Evolutionary conservation across 495 filamentous ascomycete species (phyloP), one percentile per base, ranked within the genome.

Genomic region (Jackrogersella multiformis): DNA sequence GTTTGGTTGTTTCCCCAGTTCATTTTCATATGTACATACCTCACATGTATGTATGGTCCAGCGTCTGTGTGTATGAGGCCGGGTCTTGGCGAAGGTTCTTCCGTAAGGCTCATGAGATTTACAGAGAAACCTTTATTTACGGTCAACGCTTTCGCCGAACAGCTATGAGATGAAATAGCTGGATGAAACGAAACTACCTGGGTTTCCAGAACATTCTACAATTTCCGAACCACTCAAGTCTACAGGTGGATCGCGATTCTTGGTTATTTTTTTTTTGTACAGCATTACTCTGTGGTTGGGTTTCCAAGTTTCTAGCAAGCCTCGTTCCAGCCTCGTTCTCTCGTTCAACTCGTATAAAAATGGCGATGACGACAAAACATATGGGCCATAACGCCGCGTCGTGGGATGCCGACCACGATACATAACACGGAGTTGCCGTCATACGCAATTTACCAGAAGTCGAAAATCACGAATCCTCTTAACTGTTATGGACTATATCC

Each of bases 1-100:
- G n/a, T n/a, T n/a, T n/a, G n/a, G n/a, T n/a, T n/a, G 53, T 63
- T 58, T 63, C 59, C 39, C 65, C 59, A 54, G 59, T 32, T 58
- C 53, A 46, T 21, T 30, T 35, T 51, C 30, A 56, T 48, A 35
- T 46, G 21, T 28, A 18, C 18, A 30, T 39, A 23, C 15, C 24
- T 34, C 24, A 38, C 49, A n/a, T 30, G 4, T 4, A 7, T 7
- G 7, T 30, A 30, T 30, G 26, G 3, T n/a, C n/a, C n/a, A 3
- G 26, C 4, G 26, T 30, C 3, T 30, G 36, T 18, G 18, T 64
- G 12, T n/a, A 9, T 56, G 30, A 18, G 10, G 32, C 39, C n/a
- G 24, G 32, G 34, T 18, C 45, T 63, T 68, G 59, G 65, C 64
- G 32, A 34, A 39, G 45, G 46, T 20, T 69, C 23, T 64, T 24